Evolutionary conservation across 169 alveolate species (phyloP).

Genomic region (Ichthyophthirius multifiliis): DNA sequence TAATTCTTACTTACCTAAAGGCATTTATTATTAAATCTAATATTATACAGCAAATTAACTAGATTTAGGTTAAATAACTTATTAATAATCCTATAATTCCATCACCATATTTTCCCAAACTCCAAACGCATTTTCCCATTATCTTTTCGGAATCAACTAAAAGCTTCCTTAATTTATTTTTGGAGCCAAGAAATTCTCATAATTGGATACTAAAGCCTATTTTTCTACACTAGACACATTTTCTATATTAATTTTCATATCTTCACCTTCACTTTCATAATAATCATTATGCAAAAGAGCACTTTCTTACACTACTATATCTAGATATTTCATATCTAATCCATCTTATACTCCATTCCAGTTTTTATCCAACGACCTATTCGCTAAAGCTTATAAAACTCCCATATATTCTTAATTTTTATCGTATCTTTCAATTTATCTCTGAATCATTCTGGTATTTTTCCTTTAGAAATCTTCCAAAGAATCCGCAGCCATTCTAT

Average conservation of each 20-base stretch:
- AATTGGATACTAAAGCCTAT: conserved; percentile 42
- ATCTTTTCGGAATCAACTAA: conserved; percentile 32
- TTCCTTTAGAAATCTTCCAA: conserved; percentile 41
- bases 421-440: conserved; percentile 54
- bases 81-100: conserved; percentile 14
- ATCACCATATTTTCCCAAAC: conserved; percentile 24
- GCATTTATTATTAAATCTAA: not conserved
- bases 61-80: conserved; percentile 30
- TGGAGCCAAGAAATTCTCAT: conserved; percentile 50
- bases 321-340: no score
- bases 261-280: conserved; percentile 66
- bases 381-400: not conserved
- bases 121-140: conserved; percentile 24
- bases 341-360: conserved; percentile 17
- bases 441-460: conserved; percentile 59
- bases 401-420: conserved; percentile 7
- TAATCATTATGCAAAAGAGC: conserved; percentile 59
- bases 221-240: conserved; percentile 56
- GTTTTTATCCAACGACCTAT: not conserved
- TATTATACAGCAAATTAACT: conserved; percentile 1
- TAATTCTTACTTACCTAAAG: not conserved
- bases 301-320: conserved; percentile 37
- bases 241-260: conserved; percentile 52
- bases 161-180: not conserved
- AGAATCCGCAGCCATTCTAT: conserved; percentile 63